These are phyloP conservation scores for Calonectria naviculata DNA, from an alignment of 2,329 filamentous ascomycete species.

Conservation along the genomic window DNA sequence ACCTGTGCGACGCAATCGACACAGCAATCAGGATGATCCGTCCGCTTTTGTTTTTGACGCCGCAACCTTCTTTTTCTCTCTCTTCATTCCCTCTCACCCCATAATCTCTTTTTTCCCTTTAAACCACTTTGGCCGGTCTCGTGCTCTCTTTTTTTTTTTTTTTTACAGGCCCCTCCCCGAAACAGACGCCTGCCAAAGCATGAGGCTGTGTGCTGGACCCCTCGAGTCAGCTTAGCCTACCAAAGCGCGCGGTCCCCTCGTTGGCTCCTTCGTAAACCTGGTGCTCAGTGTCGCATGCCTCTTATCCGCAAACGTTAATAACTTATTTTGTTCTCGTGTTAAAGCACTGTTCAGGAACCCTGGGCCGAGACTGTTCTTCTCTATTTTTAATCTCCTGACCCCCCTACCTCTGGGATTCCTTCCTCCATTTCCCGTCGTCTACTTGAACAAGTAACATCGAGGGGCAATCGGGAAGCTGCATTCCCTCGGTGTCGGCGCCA, in stretches of 20 bases:
- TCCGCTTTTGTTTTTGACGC: neutral
- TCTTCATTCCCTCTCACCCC: neutral
- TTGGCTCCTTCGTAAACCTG: conserved; percentile 2
- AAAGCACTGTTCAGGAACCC: neutral
- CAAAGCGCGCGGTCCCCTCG: neutral
- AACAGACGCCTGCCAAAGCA: neutral
- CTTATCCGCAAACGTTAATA: neutral
- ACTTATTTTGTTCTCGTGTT: neutral
- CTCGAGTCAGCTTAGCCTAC: neutral
- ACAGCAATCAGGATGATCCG: neutral
- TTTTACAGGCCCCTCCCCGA: neutral
- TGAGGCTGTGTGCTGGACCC: neutral
- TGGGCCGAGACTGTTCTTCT: neutral
- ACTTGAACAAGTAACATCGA: neutral
- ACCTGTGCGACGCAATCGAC: neutral
- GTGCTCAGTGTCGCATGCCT: neutral
- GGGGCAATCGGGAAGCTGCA: neutral
- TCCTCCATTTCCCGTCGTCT: neutral
- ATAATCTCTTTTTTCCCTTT: neutral
- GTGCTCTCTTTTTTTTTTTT: neutral
- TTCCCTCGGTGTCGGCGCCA: neutral
- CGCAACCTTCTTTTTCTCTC: neutral
- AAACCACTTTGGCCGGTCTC: neutral
- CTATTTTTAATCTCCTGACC: no score
- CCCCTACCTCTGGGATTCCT: neutral